Evolutionary conservation across 1,284 basidiomycete genomes (phyloP).

Genomic region (Papiliotrema laurentii): DNA sequence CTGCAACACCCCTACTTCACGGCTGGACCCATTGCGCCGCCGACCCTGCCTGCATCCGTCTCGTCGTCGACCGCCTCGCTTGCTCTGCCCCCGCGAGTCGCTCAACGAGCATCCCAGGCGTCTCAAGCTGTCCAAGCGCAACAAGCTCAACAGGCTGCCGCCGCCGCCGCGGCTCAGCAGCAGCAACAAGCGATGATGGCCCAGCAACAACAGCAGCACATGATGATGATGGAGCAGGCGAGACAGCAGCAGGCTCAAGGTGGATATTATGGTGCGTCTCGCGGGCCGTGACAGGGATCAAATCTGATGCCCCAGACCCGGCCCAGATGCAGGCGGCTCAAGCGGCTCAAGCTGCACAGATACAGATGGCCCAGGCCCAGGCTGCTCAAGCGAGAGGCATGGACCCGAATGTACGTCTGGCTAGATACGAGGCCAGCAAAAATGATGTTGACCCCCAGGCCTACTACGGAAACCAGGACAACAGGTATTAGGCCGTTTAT

Average conservation of each 20-base stretch:
- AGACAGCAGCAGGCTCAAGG: slow-evolving; percentile 19
- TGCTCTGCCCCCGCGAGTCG: slow-evolving; percentile 40
- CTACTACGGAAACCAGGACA: slow-evolving; percentile 11
- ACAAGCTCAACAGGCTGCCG: slow-evolving; percentile 14
- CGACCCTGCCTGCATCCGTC: slow-evolving; percentile 30
- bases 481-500: slow-evolving; percentile 6
- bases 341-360: slow-evolving; percentile 44
- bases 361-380: slow-evolving; percentile 38
- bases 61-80: slow-evolving; percentile 29
- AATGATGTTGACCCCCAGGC: slow-evolving; percentile 1
- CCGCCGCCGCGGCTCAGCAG: slow-evolving; percentile 47
- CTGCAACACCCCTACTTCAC: slow-evolving; percentile 92
- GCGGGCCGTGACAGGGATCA: background rate
- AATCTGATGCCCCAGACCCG: slow-evolving; percentile 3
- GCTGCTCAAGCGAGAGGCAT: slow-evolving; percentile 25
- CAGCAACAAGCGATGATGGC: slow-evolving; percentile 39
- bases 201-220: slow-evolving; percentile 31
- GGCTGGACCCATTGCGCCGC: slow-evolving; percentile 35
- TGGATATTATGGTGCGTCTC: slow-evolving; percentile 34
- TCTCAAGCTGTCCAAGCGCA: slow-evolving; percentile 39
- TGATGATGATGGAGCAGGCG: slow-evolving; percentile 28
- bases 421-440: too few species aligned
- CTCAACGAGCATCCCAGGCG: slow-evolving; percentile 36
- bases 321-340: slow-evolving; percentile 46
- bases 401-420: slow-evolving; percentile 25